Conservation (phyloP, 768 basidiomycete genomes). For the Naganishia vishniacii region DNA sequence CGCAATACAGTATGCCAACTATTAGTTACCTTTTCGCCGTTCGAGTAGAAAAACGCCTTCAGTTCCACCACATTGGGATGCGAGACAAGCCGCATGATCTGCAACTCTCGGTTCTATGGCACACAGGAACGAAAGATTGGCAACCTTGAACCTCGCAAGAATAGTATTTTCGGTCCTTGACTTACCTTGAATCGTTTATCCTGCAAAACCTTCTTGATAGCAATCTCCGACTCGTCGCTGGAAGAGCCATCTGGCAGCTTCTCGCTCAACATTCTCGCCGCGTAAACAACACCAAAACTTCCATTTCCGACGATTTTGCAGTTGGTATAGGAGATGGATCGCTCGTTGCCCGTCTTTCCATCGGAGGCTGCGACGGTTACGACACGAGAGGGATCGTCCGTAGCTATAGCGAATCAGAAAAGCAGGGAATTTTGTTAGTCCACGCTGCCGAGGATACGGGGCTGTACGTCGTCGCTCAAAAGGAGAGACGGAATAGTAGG, state of each 20-base stretch:
- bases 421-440: background rate
- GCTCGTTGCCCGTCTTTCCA: conserved; percentile 83
- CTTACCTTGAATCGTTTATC: conserved; percentile 99
- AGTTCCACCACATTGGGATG: conserved; percentile 98
- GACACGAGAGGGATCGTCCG: conserved; percentile 91
- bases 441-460: too few relatives aligned
- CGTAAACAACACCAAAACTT: conserved; percentile 97
- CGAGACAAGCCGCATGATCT: conserved; percentile 94
- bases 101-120: conserved; percentile 97
- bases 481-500: too few relatives aligned
- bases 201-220: conserved; percentile 99
- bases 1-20: too few relatives aligned
- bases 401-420: conserved; percentile 28
- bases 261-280: conserved; percentile 69
- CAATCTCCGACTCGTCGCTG: conserved; percentile 62
- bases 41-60: conserved; percentile 97
- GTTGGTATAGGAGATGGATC: conserved; percentile 87
- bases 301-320: conserved; percentile 99
- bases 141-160: background rate
- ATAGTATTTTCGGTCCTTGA: too few relatives aligned
- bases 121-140: too few relatives aligned
- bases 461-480: too few relatives aligned
- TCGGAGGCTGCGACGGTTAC: conserved; percentile 92
- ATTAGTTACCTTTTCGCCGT: conserved; percentile 83
- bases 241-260: conserved; percentile 37